Conservation (phyloP, 192 early-diverging fungal genomes). For the Umbelopsis sp. region DNA sequence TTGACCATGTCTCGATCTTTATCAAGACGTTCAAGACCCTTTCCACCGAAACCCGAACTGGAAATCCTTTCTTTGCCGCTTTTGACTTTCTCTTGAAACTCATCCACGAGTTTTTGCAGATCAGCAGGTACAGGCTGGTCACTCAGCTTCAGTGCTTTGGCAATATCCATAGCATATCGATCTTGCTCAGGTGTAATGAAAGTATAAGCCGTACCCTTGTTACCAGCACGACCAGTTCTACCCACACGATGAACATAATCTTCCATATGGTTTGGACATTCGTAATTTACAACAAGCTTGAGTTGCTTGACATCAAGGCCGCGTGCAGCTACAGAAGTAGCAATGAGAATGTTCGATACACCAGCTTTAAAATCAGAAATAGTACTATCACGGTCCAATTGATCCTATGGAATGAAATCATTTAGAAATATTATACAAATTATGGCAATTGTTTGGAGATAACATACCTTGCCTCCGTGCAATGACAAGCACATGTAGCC, state of each 20-base stretch:
- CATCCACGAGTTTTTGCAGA: conserved; percentile 77
- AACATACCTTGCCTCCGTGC: conserved; percentile 83
- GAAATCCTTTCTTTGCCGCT: conserved; percentile 69
- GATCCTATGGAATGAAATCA: conserved; percentile 50
- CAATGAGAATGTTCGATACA: conserved; percentile 87
- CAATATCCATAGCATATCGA: conserved; percentile 87
- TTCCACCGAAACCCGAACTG: conserved; percentile 92
- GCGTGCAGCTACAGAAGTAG: conserved; percentile 94
- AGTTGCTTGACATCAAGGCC: conserved; percentile 95
- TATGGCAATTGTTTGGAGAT: not conserved
- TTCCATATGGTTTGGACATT: conserved; percentile 97
- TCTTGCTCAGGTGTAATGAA: conserved; percentile 97
- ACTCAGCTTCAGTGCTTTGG: conserved; percentile 85
- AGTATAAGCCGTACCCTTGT: conserved; percentile 95
- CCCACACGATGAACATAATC: conserved; percentile 99
- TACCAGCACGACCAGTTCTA: conserved; percentile 96
- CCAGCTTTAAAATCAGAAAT: conserved; percentile 95
- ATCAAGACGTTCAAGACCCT: conserved; percentile 93
- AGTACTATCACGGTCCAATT: conserved; percentile 88
- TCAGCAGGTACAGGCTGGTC: conserved; percentile 73
- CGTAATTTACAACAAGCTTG: conserved; percentile 94
- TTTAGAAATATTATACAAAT: not conserved
- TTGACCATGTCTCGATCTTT: conserved; percentile 88
- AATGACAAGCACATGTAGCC: conserved; percentile 89
- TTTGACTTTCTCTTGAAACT: conserved; percentile 79